Conservation (phyloP, 2,329 filamentous ascomycete genomes). For the Colletotrichum melonis region DNA sequence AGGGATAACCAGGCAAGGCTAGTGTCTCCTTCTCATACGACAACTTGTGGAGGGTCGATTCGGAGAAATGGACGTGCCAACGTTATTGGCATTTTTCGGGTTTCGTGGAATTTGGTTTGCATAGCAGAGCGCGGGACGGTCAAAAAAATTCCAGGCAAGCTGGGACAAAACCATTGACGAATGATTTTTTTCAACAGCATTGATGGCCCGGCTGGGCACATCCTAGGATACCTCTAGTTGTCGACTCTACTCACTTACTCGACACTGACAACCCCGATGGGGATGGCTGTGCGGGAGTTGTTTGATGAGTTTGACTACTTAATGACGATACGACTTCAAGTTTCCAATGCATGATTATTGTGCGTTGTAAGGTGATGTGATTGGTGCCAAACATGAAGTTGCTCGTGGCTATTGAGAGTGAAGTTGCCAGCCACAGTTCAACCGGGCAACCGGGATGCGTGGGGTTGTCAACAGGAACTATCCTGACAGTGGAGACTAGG, state of each 20-base stretch:
- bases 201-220: constrained; percentile 6
- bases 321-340: constrained; percentile 16
- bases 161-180: constrained; percentile 17
- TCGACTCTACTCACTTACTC: not conserved
- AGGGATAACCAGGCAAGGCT: not conserved
- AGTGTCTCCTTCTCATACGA: constrained; percentile 13
- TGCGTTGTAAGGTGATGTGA: not conserved
- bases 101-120: constrained; percentile 36
- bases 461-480: not conserved
- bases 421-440: not conserved
- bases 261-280: not conserved
- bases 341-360: not conserved
- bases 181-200: constrained; percentile 20
- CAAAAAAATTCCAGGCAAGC: constrained; percentile 25
- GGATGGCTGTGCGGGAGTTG: not conserved
- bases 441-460: not conserved
- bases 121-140: constrained; percentile 36
- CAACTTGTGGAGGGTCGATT: not conserved
- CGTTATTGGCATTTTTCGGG: constrained; percentile 1
- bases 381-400: no score
- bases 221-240: constrained; percentile 4
- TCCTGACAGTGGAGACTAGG: not conserved
- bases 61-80: not conserved
- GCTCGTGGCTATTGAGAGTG: not conserved
- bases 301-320: not conserved